Evolutionary conservation across 495 filamentous ascomycete species (phyloP), one percentile per base, ranked within the genome.

Genomic region (Trichoderma gamsii): DNA sequence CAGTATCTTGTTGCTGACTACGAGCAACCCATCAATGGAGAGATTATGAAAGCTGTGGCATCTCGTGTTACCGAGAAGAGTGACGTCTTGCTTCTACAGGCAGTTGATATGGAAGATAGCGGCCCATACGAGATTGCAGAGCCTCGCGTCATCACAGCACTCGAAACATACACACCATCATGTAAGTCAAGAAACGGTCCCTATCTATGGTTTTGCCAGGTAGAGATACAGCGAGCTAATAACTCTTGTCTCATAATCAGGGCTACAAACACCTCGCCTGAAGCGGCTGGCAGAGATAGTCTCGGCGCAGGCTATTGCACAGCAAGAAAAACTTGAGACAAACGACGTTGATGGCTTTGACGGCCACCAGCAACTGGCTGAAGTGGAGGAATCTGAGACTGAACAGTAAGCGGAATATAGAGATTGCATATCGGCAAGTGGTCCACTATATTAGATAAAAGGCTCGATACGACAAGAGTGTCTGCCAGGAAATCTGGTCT

Each of bases 41-140:
- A 99, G 73, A 99, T 99, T 74, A 98, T 99, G 96, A 98, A 98
- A 79, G 96, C 96, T 18, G 96, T 99, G 46, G 96, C 96, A 9
- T 97, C 92, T 38, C 86, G 93, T 63, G 96, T 99, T 52, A 98
- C 93, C 1, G 96, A 99, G 81, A 98, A 99, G 88, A 94, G 91
- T 73, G 94, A 98, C 72, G 93, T 97, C 21, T 86, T 99, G 51
- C 86, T 98, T 43, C 82, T 99, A 65, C 87, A 90, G 43, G 92
- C 96, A 43, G 92, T 99, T 65, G 96, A 99, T 76, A 97, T 98
- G 95, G 96, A 99, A 68, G 96, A 99, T 78, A 97, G 92, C 72
- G 96, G 96, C n/a, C 96, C 95, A 46, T 99, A 98, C 75, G 96
- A 98, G 78, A 98, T 99, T 74, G 94, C 96, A 25, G 96, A 98